Conservation (phyloP, 106 monocot genomes). For the Dendrobium huoshanense region DNA sequence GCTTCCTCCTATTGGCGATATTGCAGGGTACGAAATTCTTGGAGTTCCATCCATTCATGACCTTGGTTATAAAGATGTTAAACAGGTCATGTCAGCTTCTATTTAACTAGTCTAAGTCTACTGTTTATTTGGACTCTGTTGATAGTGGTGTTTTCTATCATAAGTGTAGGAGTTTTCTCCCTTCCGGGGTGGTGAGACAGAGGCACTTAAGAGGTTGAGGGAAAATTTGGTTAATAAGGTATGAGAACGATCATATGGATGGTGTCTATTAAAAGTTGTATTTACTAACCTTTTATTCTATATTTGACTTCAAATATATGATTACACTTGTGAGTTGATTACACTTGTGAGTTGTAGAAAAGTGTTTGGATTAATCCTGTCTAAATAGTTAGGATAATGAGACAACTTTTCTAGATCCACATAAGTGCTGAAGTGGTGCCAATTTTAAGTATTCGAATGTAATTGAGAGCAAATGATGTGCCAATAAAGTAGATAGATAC, state of each 20-base stretch:
- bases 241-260: slow-evolving; percentile 1
- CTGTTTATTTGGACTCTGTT: not conserved
- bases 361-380: not conserved
- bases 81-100: slow-evolving; percentile 29
- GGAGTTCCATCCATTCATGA: slow-evolving; percentile 54
- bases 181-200: slow-evolving; percentile 76
- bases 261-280: not conserved
- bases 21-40: slow-evolving; percentile 34
- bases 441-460: not conserved
- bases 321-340: not conserved
- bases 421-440: not conserved
- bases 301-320: not conserved
- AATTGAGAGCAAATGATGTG: not conserved
- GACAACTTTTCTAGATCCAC: not conserved
- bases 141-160: slow-evolving; percentile 8
- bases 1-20: slow-evolving; percentile 73
- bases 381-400: not conserved
- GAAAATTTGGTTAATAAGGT: slow-evolving; percentile 58
- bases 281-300: not conserved
- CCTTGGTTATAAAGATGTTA: slow-evolving; percentile 65
- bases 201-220: slow-evolving; percentile 74
- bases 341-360: not conserved
- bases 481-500: too few species aligned
- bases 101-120: not conserved
- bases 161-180: slow-evolving; percentile 64